Evolutionary conservation across 2,329 filamentous ascomycete genomes (phyloP).

Genomic region (Aspergillus fijiensis): DNA sequence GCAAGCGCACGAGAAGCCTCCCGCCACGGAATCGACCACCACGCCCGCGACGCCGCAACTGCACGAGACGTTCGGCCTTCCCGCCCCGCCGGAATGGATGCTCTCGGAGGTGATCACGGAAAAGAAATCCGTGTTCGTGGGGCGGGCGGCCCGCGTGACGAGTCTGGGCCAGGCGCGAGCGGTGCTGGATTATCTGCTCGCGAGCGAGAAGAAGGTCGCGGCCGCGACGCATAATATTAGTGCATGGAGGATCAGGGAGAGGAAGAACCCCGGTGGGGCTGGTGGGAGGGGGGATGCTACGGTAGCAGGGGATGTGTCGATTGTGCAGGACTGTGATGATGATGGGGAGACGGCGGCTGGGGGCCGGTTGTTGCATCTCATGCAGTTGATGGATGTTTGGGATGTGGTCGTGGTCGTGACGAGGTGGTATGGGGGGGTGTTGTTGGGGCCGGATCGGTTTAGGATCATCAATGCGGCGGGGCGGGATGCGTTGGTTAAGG

Average conservation of each 20-base stretch:
- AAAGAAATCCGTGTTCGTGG: conserved; percentile 85
- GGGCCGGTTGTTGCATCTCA: conserved; percentile 76
- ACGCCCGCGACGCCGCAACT: conserved; percentile 16
- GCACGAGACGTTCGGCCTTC: conserved; percentile 30
- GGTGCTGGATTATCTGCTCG: conserved; percentile 72
- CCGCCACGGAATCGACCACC: neutral
- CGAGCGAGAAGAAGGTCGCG: conserved; percentile 80
- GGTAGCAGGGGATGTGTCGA: conserved; percentile 40
- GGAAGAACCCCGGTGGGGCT: conserved; percentile 54
- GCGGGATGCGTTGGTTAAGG: conserved; percentile 77
- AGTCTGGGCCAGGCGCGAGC: conserved; percentile 69
- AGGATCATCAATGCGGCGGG: conserved; percentile 84
- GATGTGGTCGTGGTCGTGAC: conserved; percentile 89
- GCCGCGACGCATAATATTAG: conserved; percentile 92
- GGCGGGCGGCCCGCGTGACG: conserved; percentile 68
- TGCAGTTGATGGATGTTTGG: conserved; percentile 95
- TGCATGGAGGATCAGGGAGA: conserved; percentile 75
- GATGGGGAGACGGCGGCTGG: conserved; percentile 95
- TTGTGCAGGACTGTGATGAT: conserved; percentile 89
- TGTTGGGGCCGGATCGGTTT: conserved; percentile 85
- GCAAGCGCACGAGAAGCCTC: no score
- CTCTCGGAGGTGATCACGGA: conserved; percentile 73
- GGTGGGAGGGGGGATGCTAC: conserved; percentile 38
- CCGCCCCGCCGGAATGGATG: conserved; percentile 63
- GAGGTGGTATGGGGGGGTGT: conserved; percentile 91